Evolutionary conservation across 2,329 filamentous ascomycete genomes (phyloP).

Genomic region (Aureobasidium sp.): DNA sequence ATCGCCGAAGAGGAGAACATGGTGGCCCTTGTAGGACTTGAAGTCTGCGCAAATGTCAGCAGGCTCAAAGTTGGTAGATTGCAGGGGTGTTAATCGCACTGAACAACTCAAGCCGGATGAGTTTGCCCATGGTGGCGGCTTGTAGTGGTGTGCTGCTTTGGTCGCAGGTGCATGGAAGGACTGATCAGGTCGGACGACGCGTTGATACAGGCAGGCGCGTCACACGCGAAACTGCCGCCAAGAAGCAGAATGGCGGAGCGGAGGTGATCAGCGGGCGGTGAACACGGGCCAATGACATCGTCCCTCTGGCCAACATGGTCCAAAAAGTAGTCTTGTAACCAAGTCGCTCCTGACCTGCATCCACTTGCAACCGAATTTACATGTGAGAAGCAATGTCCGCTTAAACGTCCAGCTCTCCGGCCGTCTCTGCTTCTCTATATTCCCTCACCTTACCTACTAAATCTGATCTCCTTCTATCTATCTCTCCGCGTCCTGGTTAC

Average conservation of each 20-base stretch:
- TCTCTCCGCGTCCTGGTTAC: not conserved
- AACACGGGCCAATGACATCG: constrained; percentile 9
- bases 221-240: not conserved
- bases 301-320: not conserved
- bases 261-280: not conserved
- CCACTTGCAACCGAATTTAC: not conserved
- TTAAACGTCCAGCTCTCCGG: not conserved
- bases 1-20: constrained; percentile 89
- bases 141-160: not conserved
- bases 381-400: not conserved
- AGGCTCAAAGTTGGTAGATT: not conserved
- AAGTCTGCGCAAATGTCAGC: constrained; percentile 59
- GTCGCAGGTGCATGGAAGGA: not conserved
- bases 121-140: constrained; percentile 73
- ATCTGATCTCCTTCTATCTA: not conserved
- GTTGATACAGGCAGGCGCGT: not conserved
- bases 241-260: not conserved
- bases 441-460: not conserved
- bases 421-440: not conserved
- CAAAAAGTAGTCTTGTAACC: constrained; percentile 2
- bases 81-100: constrained; percentile 49
- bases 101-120: constrained; percentile 88
- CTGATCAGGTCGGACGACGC: constrained; percentile 8
- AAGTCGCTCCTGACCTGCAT: not conserved
- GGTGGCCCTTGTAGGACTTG: constrained; percentile 98